Conservation (phyloP, 1,284 basidiomycete species). For the Puccinia hordei region DNA sequence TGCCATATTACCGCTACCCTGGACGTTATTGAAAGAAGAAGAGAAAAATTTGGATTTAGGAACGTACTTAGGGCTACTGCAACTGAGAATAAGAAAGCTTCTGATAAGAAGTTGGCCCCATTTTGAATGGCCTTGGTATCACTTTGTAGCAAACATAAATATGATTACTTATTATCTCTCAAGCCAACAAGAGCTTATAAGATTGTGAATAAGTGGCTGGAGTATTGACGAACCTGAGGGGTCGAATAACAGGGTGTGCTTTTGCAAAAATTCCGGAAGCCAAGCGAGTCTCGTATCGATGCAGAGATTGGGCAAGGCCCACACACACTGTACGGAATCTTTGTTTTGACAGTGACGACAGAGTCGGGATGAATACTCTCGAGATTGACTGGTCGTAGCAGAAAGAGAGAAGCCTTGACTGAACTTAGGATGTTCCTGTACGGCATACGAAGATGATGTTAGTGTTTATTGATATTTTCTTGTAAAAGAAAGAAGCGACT, state of each 20-base stretch:
- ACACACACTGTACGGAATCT: slow-evolving; percentile 38
- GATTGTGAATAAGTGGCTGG: background rate
- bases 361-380: background rate
- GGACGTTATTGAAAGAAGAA: background rate
- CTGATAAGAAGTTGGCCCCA: slow-evolving; percentile 45
- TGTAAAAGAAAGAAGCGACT: background rate
- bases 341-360: background rate
- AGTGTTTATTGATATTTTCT: background rate
- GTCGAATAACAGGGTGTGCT: slow-evolving; percentile 18
- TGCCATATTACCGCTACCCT: background rate
- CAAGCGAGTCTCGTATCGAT: slow-evolving; percentile 43
- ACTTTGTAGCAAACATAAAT: background rate
- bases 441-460: background rate
- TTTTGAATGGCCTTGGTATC: slow-evolving; percentile 47
- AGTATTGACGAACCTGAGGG: slow-evolving; percentile 9
- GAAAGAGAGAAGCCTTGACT: background rate
- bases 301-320: slow-evolving; percentile 38
- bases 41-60: background rate
- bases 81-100: slow-evolving; percentile 44
- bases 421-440: slow-evolving; percentile 36
- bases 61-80: slow-evolving; percentile 30
- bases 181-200: no score
- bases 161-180: background rate
- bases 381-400: background rate
- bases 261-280: slow-evolving; percentile 32